Percentiles rank a stretch among this genome's conserved stretches.
Conservation (phyloP, 2,329 filamentous ascomycete genomes). For the Aureobasidium sp. region DNA sequence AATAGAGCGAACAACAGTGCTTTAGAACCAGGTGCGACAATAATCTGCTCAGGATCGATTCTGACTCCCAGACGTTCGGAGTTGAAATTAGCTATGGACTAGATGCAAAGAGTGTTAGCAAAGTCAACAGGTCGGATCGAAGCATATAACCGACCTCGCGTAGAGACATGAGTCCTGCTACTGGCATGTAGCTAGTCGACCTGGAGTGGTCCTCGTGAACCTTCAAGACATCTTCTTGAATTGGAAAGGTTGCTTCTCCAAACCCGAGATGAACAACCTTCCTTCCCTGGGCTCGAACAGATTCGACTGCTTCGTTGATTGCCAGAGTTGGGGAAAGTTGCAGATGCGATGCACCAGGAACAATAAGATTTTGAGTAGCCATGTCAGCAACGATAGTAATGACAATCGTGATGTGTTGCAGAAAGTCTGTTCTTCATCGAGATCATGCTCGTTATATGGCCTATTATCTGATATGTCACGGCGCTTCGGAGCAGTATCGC, state of each 20-base stretch:
- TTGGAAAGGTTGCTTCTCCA: neutral
- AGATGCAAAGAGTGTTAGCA: no score
- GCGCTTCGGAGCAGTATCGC: no score
- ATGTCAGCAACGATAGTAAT: no score
- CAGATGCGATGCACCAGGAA: neutral
- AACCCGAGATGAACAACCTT: neutral
- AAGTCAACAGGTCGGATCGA: rapidly evolving
- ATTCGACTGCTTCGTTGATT: neutral
- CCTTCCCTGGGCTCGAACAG: neutral
- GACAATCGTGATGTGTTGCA: no score
- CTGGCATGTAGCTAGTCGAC: neutral
- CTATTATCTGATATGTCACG: no score
- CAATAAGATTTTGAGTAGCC: neutral
- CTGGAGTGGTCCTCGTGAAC: neutral
- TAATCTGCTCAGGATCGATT: neutral
- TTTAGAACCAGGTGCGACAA: no score
- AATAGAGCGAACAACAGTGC: no score
- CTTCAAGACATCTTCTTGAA: neutral
- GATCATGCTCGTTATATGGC: no score
- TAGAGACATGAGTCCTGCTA: neutral
- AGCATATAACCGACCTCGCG: neutral
- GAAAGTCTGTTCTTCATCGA: no score
- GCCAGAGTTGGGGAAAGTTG: neutral
- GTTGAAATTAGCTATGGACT: neutral
- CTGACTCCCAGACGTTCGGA: neutral